Base-by-base conservation (phyloP, 2,329 filamentous ascomycete species). In the Dactylellina sp. region DNA sequence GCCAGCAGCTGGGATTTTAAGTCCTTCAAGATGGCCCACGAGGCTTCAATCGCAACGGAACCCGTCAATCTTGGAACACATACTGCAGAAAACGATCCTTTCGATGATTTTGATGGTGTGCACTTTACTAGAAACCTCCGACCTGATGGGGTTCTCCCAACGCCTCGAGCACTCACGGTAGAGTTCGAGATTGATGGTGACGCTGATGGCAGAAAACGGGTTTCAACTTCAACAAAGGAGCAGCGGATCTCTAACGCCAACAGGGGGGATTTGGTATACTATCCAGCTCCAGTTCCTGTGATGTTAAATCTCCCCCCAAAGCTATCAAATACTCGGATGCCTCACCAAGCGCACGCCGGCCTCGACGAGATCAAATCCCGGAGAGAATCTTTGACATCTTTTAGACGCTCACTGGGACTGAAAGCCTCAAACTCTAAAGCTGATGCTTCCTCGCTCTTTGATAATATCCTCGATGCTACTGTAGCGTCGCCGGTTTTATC, bases 281-380 rank as follows among this genome's bases (percentile, higher is more conserved):
- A 99, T 80, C 95, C 95, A 12, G 95, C 95, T 1, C 93, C 92
- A 0, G 95, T 99, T 1, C 95, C 95, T 1, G 89, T 91, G 75
- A 93, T 96, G 89, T 85, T 99, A 66, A 98, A 97, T 78, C 83
- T 99, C 11, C 95, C 95, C 0, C 92, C 93, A 47, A 91, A 92
- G 78, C 83, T 98, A 56, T 96, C 93, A 0, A 91, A 89, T 78
- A 49, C 55, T 44, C 59, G 50, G 57, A 50, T 16, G 40, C 77
- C 61, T 22, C 53, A 24, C 22, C 68, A 74, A 18, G 28, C 32
- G 7, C 53, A 62, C 11, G 42, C 46, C 63, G 65, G 44, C 32
- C 65, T 12, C 1, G 61, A 53, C 22, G 68, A 70, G 14, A 55
- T 66, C 7, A 61, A 55, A 16, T 47, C 56, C 7, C 59, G 53